These are phyloP conservation scores for Zostera marina DNA, from an alignment of 116 monocot genomes.

Conservation along the genomic window DNA sequence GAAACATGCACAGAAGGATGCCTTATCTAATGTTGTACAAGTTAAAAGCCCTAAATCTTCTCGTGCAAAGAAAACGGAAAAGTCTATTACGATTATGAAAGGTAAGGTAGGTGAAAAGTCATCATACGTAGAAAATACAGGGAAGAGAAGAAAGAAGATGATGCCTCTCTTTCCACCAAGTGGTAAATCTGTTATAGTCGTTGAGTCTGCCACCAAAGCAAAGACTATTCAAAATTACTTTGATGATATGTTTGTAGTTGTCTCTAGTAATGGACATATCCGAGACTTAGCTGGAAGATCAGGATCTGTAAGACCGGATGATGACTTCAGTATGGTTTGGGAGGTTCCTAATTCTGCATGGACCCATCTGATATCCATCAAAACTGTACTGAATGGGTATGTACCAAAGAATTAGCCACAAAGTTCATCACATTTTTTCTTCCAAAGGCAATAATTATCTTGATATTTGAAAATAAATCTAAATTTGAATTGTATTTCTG, in stretches of 20 bases:
- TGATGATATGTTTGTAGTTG: conserved; percentile 82
- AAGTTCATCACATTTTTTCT: not conserved
- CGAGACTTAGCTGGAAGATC: conserved; percentile 93
- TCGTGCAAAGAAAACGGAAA: conserved; percentile 17
- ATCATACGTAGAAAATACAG: conserved; percentile 9
- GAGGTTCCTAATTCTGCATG: conserved; percentile 88
- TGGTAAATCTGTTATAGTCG: conserved; percentile 84
- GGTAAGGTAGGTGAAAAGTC: not conserved
- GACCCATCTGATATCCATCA: conserved; percentile 94
- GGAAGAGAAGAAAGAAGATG: conserved; percentile 11
- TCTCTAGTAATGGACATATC: conserved; percentile 94
- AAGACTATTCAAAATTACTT: conserved; percentile 85
- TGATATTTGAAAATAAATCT: no score
- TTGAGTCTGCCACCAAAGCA: conserved; percentile 88
- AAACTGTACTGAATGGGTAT: conserved; percentile 69
- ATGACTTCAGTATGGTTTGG: conserved; percentile 99
- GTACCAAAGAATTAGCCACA: not conserved
- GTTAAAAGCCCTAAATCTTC: conserved; percentile 20
- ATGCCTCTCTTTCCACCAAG: conserved; percentile 69
- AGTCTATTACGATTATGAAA: conserved; percentile 1
- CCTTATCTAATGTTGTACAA: conserved; percentile 11
- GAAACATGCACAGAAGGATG: conserved; percentile 8
- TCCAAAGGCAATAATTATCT: no score
- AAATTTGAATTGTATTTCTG: no score
- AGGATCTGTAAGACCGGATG: conserved; percentile 85